Evolutionary conservation across 73 alveolate genomes (phyloP).

Genomic region (Effrenium voratum): DNA sequence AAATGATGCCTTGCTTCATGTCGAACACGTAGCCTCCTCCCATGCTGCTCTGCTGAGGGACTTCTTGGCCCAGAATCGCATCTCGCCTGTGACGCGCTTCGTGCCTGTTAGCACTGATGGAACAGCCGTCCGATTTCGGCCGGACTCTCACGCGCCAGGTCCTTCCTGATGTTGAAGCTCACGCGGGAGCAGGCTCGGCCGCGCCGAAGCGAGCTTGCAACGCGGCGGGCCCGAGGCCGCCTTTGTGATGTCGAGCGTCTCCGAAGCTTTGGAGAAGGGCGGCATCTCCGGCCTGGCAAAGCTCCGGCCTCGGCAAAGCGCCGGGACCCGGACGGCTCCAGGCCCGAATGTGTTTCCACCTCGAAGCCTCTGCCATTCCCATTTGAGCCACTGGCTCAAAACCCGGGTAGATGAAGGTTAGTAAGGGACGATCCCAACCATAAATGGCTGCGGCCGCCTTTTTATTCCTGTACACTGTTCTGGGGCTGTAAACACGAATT

Average conservation of each 20-base stretch:
- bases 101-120: not conserved
- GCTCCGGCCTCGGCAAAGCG: too few relatives aligned
- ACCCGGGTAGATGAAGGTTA: too few relatives aligned
- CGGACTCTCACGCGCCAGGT: not conserved
- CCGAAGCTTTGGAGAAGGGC: constrained; percentile 29
- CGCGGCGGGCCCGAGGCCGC: constrained; percentile 13
- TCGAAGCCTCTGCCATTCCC: too few relatives aligned
- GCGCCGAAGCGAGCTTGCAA: not conserved
- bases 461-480: too few relatives aligned
- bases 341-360: too few relatives aligned
- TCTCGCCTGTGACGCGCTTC: constrained; percentile 57
- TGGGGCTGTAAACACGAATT: too few relatives aligned
- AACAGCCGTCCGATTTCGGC: not conserved
- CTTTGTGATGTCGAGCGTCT: constrained; percentile 55
- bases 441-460: too few relatives aligned
- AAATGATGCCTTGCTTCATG: not conserved
- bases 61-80: constrained; percentile 59
- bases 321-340: too few relatives aligned
- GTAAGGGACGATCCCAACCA: too few relatives aligned
- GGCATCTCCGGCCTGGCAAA: constrained; percentile 43
- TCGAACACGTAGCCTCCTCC: not conserved
- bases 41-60: constrained; percentile 25
- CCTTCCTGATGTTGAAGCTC: constrained; percentile 82
- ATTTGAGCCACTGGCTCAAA: too few relatives aligned
- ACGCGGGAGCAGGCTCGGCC: constrained; percentile 82